Percentiles rank a stretch among this genome's conserved stretches.
Evolutionary conservation across 2,329 filamentous ascomycete species (phyloP).

Genomic region (Amesomyces nigricolor): DNA sequence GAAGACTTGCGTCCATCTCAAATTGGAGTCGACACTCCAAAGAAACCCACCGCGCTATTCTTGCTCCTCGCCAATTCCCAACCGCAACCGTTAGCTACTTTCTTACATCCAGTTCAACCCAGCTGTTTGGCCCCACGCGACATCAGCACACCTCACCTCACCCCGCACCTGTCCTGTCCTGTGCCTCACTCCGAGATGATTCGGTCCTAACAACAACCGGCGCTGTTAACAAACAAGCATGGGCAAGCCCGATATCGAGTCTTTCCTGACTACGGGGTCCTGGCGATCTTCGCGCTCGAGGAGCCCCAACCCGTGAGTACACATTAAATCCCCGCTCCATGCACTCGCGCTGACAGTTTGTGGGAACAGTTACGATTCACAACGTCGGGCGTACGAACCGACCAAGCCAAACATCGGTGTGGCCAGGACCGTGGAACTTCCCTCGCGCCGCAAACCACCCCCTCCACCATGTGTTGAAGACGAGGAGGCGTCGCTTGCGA

Average conservation of each 20-base stretch:
- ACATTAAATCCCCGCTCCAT: too few species aligned
- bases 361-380: slow-evolving; percentile 15
- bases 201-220: neutral
- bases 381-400: slow-evolving; percentile 13
- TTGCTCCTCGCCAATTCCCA: neutral
- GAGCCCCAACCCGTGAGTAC: slow-evolving; percentile 33
- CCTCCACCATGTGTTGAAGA: slow-evolving; percentile 66
- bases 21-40: too few species aligned
- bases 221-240: slow-evolving; percentile 30
- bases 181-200: slow-evolving; percentile 7
- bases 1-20: neutral
- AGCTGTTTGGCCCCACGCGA: neutral
- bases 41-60: neutral
- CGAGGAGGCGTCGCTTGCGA: slow-evolving; percentile 56
- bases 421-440: slow-evolving; percentile 8
- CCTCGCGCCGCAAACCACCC: slow-evolving; percentile 33
- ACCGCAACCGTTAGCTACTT: too few species aligned
- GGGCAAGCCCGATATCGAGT: slow-evolving; percentile 41
- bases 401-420: slow-evolving; percentile 13
- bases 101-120: neutral
- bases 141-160: neutral
- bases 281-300: slow-evolving; percentile 44
- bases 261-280: slow-evolving; percentile 45
- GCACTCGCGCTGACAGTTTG: slow-evolving; percentile 1
- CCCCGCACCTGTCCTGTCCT: neutral